Evolutionary conservation across 2,329 filamentous ascomycete genomes (phyloP), one percentile per base, ranked within the genome.

Genomic region (Coniochaeta sp.): DNA sequence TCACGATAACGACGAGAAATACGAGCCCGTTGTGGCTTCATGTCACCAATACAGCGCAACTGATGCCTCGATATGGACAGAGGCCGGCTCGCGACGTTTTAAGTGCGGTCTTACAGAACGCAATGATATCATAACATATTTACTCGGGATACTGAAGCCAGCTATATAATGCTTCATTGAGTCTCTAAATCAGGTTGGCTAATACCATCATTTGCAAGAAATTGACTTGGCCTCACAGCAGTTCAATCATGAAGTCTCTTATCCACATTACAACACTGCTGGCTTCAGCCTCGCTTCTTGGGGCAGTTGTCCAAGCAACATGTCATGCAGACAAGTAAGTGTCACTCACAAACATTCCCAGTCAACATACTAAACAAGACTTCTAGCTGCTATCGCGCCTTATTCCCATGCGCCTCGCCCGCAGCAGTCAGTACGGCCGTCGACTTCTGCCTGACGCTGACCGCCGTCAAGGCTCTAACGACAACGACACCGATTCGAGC

Each of bases 381-480:
- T 31, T 28, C 44, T 55, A 66, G 65, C 58, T 67, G 60, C 60
- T 62, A 65, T 52, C 63, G 67, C 33, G 60, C 66, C 44, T 60
- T 71, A 34, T 62, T 66, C 56, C 59, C 63, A 16, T 67, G 65
- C 62, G 58, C 63, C 0, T 62, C 58, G 9, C 58, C 63, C 1
- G 61, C 62, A 19, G 64, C 64, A 3, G 52, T 67, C 12, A 61
- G 62, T 17, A 33, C 62, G 1, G 66, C 65, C 2, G 60, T 62
- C 1, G 62, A 61, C 28, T 67, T 66, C 54, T 67, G 66, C 57
- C 62, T 59, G 26, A 65, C 65, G 47, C 58, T 67, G 8, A 67
- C 64, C 16, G 62, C 62, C 7, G 59, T 54, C 28, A 63, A 60
- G 33, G 59, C 56, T 17, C 65, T 63, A 3, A 63, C 65, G 4